phyloP scores from a whole-genome alignment of 2,329 filamentous ascomycete species.

The Ceratocystis alfenasii region DNA sequence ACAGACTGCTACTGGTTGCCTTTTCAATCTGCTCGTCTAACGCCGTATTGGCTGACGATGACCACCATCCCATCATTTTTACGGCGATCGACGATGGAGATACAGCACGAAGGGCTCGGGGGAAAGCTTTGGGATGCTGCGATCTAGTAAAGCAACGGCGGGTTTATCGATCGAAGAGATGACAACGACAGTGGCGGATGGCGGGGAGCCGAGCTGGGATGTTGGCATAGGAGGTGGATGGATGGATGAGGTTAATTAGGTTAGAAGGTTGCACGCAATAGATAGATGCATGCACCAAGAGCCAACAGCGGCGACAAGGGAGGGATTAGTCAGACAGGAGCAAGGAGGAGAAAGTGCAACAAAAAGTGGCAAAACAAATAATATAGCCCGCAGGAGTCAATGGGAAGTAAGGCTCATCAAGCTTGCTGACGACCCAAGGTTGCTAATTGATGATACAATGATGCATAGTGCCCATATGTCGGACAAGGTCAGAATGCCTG shows the following conservation, averaged over 20 bases:
- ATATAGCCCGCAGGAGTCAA: neutral
- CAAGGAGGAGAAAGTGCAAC: neutral
- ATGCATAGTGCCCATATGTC: neutral
- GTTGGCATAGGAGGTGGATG: neutral
- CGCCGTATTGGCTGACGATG: constrained; percentile 75
- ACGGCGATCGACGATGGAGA: neutral
- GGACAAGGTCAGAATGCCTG: neutral
- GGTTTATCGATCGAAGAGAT: neutral
- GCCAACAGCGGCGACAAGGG: neutral
- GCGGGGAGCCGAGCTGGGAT: neutral
- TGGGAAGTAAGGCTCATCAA: neutral
- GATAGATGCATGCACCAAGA: neutral
- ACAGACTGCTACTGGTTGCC: constrained; percentile 90
- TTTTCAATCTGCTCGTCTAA: constrained; percentile 95
- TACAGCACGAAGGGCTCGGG: neutral
- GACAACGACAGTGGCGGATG: neutral
- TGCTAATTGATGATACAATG: constrained; percentile 1
- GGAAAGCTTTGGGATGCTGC: neutral
- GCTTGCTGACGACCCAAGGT: neutral
- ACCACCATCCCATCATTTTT: constrained; percentile 88
- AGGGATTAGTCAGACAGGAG: neutral
- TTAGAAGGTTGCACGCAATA: neutral
- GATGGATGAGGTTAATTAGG: constrained; percentile 1
- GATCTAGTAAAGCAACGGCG: neutral
- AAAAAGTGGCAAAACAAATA: neutral